These are phyloP conservation scores for Beta lomatogona DNA, from an alignment of 179 eudicot species.

Conservation along the genomic window DNA sequence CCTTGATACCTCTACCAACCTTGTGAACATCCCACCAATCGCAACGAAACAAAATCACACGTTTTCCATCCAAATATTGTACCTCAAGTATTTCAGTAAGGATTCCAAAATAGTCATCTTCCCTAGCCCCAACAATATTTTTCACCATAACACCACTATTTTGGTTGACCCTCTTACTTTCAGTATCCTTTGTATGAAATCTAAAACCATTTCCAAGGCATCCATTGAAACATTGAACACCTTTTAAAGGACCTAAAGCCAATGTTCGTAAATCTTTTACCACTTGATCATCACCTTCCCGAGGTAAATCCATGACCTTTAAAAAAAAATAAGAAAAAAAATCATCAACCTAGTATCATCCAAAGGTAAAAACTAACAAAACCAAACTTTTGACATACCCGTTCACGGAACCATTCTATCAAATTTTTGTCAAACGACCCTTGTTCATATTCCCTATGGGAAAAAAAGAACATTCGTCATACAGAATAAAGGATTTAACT, in stretches of 20 bases:
- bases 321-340: neutral
- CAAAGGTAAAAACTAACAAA: neutral
- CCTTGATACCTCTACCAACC: neutral
- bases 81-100: slow-evolving; percentile 8
- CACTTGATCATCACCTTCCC: neutral
- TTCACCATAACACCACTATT: slow-evolving; percentile 29
- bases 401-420: neutral
- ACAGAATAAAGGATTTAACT: no score
- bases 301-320: neutral
- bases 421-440: neutral
- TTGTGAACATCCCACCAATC: slow-evolving; percentile 28
- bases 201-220: slow-evolving; percentile 21
- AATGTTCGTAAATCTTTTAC: neutral
- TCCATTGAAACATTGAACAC: slow-evolving; percentile 1
- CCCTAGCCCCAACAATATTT: neutral
- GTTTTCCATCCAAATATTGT: slow-evolving; percentile 14
- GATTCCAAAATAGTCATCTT: slow-evolving; percentile 12
- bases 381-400: neutral
- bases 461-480: no score
- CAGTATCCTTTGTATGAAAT: slow-evolving; percentile 8
- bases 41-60: slow-evolving; percentile 21
- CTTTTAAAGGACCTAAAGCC: neutral
- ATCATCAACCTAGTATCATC: neutral
- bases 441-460: neutral
- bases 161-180: slow-evolving; percentile 7